These are phyloP conservation scores for Microthyrium microscopicum DNA, from an alignment of 2,329 filamentous ascomycete species.

Conservation along the genomic window DNA sequence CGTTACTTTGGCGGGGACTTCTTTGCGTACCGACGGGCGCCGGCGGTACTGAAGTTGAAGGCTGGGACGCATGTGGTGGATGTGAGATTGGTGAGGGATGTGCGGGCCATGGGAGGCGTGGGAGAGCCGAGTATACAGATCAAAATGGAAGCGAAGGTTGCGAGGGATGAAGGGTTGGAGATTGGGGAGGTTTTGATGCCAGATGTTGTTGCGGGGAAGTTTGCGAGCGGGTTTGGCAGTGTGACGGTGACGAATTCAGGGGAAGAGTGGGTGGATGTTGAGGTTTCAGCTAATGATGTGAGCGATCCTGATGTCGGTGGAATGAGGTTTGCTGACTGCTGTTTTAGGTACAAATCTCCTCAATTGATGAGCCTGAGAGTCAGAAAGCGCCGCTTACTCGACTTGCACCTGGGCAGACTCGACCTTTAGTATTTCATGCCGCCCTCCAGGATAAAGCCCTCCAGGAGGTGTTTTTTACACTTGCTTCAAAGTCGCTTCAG, in stretches of 20 bases:
- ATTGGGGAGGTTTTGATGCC: constrained; percentile 27
- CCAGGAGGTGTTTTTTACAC: neutral
- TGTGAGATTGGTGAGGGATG: constrained; percentile 36
- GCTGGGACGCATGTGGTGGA: constrained; percentile 36
- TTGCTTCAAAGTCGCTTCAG: constrained; percentile 1
- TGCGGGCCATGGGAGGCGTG: constrained; percentile 37
- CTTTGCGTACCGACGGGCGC: constrained; percentile 34
- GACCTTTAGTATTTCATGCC: constrained; percentile 6
- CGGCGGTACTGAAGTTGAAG: constrained; percentile 30
- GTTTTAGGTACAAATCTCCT: no score
- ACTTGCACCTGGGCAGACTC: constrained; percentile 7
- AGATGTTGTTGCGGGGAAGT: constrained; percentile 31
- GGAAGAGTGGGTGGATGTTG: constrained; percentile 16
- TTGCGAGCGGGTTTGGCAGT: constrained; percentile 32
- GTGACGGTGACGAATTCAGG: constrained; percentile 32
- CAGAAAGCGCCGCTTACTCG: no score
- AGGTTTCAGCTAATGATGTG: constrained; percentile 16
- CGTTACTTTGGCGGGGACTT: constrained; percentile 42
- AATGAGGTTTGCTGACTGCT: no score
- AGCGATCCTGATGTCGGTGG: no score
- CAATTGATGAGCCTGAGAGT: no score
- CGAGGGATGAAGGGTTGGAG: constrained; percentile 15
- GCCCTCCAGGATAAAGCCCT: neutral
- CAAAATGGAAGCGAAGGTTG: constrained; percentile 18
- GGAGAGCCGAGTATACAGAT: constrained; percentile 30